Conservation (phyloP, 768 basidiomycete genomes). For the Boletus eberwhitei region DNA sequence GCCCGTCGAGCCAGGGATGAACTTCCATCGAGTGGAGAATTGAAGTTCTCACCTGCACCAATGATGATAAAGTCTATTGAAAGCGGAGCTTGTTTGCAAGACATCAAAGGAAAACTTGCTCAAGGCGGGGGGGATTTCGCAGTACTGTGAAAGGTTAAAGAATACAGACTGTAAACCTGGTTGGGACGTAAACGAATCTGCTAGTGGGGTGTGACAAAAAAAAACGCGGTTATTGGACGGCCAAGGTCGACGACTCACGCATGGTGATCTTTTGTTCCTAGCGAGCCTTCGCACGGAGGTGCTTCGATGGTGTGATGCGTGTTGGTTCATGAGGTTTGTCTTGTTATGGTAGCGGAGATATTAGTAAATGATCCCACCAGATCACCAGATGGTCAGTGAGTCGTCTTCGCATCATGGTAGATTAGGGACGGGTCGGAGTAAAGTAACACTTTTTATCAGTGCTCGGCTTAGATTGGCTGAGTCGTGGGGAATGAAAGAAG, state of each 20-base stretch:
- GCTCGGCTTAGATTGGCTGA: not conserved
- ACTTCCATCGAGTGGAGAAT: not conserved
- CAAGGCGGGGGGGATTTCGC: not conserved
- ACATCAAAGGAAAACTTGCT: slow-evolving; percentile 10
- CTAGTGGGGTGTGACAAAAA: not conserved
- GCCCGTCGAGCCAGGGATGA: not conserved
- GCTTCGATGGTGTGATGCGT: slow-evolving; percentile 4
- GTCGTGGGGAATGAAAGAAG: not conserved
- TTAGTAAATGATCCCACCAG: not conserved
- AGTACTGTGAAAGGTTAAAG: not conserved
- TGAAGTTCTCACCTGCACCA: slow-evolving; percentile 25
- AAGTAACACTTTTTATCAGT: not conserved
- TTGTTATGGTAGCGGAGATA: slow-evolving; percentile 10
- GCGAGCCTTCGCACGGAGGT: slow-evolving; percentile 20
- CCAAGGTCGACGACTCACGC: not conserved
- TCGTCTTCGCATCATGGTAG: not conserved
- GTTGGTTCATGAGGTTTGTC: slow-evolving; percentile 1
- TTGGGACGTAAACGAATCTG: not conserved
- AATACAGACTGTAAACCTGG: not conserved
- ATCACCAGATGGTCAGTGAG: too few species aligned
- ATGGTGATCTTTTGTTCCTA: slow-evolving; percentile 13
- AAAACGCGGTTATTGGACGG: slow-evolving; percentile 21
- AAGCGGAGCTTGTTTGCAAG: slow-evolving; percentile 22
- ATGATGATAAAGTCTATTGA: slow-evolving; percentile 32
- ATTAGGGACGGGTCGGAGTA: not conserved